Base-by-base conservation (phyloP, 2,329 filamentous ascomycete genomes). In the Phyllosticta citriasiana region DNA sequence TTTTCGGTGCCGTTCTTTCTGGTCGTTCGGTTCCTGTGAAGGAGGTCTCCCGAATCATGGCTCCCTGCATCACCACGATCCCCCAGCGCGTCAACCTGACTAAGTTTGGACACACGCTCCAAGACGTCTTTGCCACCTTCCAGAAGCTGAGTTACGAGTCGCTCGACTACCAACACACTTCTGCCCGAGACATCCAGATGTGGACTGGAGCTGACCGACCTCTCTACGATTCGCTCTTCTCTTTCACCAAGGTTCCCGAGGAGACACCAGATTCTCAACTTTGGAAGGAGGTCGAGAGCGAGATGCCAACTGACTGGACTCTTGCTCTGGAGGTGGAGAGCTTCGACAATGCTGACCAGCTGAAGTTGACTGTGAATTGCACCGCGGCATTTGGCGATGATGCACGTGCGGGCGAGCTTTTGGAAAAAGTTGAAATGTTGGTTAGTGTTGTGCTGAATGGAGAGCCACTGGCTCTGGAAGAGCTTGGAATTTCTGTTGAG, bases 31-130 rank as follows among this genome's bases (percentile, higher is more conserved):
- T 73, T 3, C 67, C 72, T 8, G 66, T 72, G 12, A 61, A 68
- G 12, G 69, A 69, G 3, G 67, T 71, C 7, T 68, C 73, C 7
- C 67, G 66, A 0, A 70, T 75, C 10, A 63, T 73, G 5, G 64
- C 71, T 16, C 73, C 73, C 10, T 74, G 72, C 55, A 72, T 75
- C 50, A 72, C 70, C 1, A 76, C 73, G 4, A 68, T 76, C 22
- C 73, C 73, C 1, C 68, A 67, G 26, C 70, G 72, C n/a, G 66
- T 75, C 9, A 65, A 68, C 54, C 65, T 69, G 10, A 58, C 57
- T 1, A 60, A 63, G 26, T 55, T 59, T 4, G 51, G 69, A 12
- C n/a, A 47, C 2, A 69, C 66, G 0, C 63, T 71, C 19, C 61
- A 60, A 8, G 68, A 71, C 1, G 63, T 69, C 1, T 62, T 72